Conservation (phyloP, 2,329 filamentous ascomycete species). For the Colletotrichum sp. region DNA sequence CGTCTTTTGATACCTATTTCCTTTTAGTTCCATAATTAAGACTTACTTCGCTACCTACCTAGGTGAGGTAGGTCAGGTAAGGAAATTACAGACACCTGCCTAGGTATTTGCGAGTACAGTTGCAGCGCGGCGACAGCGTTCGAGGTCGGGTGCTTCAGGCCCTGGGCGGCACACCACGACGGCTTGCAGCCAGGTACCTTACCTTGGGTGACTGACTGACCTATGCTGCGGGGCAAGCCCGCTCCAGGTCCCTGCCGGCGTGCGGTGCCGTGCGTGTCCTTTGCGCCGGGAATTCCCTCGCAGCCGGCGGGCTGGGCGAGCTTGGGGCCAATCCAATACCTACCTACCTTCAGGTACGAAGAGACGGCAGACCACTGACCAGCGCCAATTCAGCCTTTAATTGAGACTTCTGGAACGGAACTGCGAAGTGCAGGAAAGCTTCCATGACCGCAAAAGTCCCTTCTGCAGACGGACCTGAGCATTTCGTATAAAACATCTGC, state of each 20-base stretch:
- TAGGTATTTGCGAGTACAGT: background rate
- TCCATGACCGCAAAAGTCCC: background rate
- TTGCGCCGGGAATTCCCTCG: conserved; percentile 17
- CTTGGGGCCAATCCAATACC: background rate
- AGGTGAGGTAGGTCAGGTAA: background rate
- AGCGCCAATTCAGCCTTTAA: conserved; percentile 14
- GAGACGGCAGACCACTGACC: background rate
- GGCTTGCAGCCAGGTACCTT: background rate
- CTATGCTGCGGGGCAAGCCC: background rate
- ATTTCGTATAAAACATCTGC: background rate
- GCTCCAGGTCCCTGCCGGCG: background rate
- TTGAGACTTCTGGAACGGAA: background rate
- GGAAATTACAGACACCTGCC: background rate
- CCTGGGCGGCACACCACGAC: background rate
- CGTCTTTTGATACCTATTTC: background rate
- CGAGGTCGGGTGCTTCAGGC: background rate
- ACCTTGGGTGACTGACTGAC: background rate
- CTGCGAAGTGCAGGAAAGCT: background rate
- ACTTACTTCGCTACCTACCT: background rate
- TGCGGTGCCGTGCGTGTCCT: background rate
- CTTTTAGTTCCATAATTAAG: background rate
- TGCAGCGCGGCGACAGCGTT: background rate
- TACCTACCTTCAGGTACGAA: background rate
- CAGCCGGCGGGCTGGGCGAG: background rate
- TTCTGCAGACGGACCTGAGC: background rate